Evolutionary conservation across 2,329 filamentous ascomycete species (phyloP), one percentile per base, ranked within the genome.

Genomic region (Diaporthe citrichinensis): DNA sequence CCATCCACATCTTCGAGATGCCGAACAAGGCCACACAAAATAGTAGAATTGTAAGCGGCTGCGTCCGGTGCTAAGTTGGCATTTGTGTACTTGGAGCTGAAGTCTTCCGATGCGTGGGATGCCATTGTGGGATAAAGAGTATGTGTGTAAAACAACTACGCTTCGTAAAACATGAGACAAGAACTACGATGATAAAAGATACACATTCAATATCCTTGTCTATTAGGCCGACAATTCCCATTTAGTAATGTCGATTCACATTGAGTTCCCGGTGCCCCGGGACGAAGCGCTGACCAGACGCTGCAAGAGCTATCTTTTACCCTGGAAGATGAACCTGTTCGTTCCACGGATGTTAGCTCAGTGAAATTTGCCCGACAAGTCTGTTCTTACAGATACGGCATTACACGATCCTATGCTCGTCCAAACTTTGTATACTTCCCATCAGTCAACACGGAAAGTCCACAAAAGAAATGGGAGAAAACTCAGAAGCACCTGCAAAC

Each of bases 81-180:
- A 31, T 62, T 62, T 7, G 59, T 62, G n/a, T 62, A 62, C 34
- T 62, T 62, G 6, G 59, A 25, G 59, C 39, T 46, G 59, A 62
- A 62, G 39, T 62, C 59, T 46, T 62, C 59, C 20, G 57, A 8
- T 46, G 59, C 59, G 39, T 20, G 25, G n/a, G 59, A 46, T 28
- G 39, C n/a, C 59, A 62, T 62, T 20, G 15, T 46, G 59, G 9
- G 9, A n/a, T 46, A 31, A 28, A 4, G 2, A 31, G n/a, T 62
- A 8, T 25, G 15, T 46, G n/a, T 20, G 39, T 6, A 14, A 10
- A 36, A 3, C 12, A 8, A 46, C 8, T 17, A 12, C 4, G 23
- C 4, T 39, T 41, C n/a, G 59, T 28, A 17, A 12, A 3, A 46
- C 25, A 23, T 7, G 20, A 15, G 15, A 62, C 3, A 8, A 28